Conservation (phyloP, 331 rosid genomes). For the Quercus tomentella region DNA sequence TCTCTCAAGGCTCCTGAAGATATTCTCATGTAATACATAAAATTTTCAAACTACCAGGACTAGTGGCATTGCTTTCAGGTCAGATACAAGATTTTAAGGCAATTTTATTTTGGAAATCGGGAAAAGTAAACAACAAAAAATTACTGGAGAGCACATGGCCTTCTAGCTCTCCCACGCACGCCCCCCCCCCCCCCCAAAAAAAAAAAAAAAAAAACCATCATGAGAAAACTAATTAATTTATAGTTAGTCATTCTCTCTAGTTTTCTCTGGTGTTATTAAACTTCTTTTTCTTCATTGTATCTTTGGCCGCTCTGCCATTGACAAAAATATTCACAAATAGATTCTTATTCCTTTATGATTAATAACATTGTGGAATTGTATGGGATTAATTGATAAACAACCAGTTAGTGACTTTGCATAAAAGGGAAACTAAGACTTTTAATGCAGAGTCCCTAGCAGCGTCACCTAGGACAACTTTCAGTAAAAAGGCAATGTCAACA, state of each 20-base stretch:
- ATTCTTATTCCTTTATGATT: background rate
- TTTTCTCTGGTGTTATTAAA: background rate
- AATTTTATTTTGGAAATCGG: background rate
- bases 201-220: no score
- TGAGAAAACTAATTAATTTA: background rate
- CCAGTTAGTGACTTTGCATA: no score
- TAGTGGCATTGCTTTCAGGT: background rate
- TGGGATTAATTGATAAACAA: background rate
- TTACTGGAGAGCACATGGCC: background rate
- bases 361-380: background rate
- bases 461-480: background rate
- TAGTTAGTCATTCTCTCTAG: background rate
- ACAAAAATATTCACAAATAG: background rate
- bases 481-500: background rate
- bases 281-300: background rate
- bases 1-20: background rate
- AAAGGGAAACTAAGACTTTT: background rate
- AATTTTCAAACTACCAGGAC: background rate
- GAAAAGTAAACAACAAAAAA: background rate
- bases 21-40: background rate
- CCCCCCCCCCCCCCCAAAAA: no score
- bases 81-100: background rate
- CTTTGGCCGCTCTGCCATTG: background rate
- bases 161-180: background rate
- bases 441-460: background rate